Evolutionary conservation across 306 rosid genomes (phyloP).

Genomic region (Canavalia gladiata): DNA sequence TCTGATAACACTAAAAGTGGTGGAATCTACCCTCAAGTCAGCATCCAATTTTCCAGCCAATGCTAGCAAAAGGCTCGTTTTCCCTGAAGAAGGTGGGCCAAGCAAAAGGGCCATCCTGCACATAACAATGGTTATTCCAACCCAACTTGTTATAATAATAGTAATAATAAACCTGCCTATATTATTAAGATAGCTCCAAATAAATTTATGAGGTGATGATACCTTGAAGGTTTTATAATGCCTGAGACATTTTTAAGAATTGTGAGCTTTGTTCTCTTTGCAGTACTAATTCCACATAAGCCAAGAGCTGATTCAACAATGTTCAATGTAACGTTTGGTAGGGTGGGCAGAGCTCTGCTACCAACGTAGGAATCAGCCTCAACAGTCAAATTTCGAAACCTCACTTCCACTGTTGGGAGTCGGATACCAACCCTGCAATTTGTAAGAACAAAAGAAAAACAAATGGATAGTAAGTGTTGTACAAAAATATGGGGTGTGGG

Average conservation of each 20-base stretch:
- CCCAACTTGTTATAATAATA: background rate
- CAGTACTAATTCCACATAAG: slow-evolving; percentile 60
- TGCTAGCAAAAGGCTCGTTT: slow-evolving; percentile 88
- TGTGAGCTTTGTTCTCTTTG: slow-evolving; percentile 76
- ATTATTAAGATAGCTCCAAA: background rate
- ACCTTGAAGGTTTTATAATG: slow-evolving; percentile 92
- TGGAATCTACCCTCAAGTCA: slow-evolving; percentile 60
- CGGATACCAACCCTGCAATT: slow-evolving; percentile 81
- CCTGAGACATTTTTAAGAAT: slow-evolving; percentile 89
- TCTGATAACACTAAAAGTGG: background rate
- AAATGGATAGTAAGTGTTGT: background rate
- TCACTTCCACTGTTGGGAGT: slow-evolving; percentile 88
- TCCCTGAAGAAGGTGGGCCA: slow-evolving; percentile 98
- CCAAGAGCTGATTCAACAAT: slow-evolving; percentile 72
- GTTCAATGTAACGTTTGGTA: slow-evolving; percentile 78
- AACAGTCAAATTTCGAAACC: slow-evolving; percentile 69
- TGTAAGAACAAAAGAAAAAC: background rate
- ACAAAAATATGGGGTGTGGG: background rate
- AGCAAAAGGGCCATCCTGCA: slow-evolving; percentile 86
- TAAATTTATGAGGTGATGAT: background rate
- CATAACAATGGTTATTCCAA: background rate
- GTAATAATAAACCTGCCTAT: background rate
- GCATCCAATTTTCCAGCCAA: slow-evolving; percentile 89
- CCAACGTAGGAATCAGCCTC: slow-evolving; percentile 83
- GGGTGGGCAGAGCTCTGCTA: slow-evolving; percentile 84